These are phyloP conservation scores for Schwanniomyces polymorphus DNA, from an alignment of 805 yeast species.

Conservation along the genomic window DNA sequence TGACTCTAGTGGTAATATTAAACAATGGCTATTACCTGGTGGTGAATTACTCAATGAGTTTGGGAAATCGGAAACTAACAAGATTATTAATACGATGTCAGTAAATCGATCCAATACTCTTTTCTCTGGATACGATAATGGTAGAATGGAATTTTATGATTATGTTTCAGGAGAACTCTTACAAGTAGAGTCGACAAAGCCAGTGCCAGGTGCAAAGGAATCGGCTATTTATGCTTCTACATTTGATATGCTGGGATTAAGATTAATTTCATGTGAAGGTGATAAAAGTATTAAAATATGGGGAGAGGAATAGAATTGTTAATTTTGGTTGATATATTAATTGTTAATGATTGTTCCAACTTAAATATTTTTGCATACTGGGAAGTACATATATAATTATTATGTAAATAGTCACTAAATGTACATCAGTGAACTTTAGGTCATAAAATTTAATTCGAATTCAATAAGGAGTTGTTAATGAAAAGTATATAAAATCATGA, in stretches of 20 bases:
- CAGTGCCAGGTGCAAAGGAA: conserved; percentile 69
- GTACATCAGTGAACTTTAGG: no score
- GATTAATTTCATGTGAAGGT: conserved; percentile 85
- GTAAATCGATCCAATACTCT: conserved; percentile 64
- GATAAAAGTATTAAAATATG: conserved; percentile 84
- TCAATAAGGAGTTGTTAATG: no score
- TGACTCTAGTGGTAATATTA: conserved; percentile 69
- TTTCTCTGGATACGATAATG: conserved; percentile 85
- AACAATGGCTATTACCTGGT: conserved; percentile 80
- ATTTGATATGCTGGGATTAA: conserved; percentile 77
- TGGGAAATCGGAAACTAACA: conserved; percentile 39
- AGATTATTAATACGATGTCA: conserved; percentile 67
- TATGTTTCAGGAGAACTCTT: conserved; percentile 67
- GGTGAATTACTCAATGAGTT: conserved; percentile 67
- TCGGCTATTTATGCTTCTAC: conserved; percentile 69
- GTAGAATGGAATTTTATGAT: conserved; percentile 74
- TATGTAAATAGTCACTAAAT: no score
- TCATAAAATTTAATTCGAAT: no score
- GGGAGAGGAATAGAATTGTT: conserved; percentile 32
- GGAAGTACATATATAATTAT: no score
- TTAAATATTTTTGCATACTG: background rate
- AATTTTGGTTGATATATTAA: no score
- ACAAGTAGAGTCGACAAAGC: conserved; percentile 53
- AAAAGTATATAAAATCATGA: no score
- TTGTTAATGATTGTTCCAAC: background rate